phyloP scores from a whole-genome alignment of 2,329 filamentous ascomycete species.

The Xylariaceae sp. region DNA sequence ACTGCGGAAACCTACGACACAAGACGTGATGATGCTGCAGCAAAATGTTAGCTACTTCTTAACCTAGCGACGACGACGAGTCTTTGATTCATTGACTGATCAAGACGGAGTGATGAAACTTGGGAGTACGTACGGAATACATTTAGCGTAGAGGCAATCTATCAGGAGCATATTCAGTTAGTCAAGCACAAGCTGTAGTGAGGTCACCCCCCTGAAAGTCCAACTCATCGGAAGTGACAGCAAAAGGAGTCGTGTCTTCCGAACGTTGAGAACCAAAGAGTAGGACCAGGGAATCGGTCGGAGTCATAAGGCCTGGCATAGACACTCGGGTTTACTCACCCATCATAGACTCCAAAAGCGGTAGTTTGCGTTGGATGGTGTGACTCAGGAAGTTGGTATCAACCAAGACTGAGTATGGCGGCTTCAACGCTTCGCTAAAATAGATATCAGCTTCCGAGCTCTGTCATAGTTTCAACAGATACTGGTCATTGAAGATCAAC shows the following conservation, averaged over 20 bases:
- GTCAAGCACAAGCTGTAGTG: not conserved
- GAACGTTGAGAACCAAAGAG: not conserved
- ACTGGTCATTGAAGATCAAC: not conserved
- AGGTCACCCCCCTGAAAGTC: not conserved
- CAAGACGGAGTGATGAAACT: constrained; percentile 33
- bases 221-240: not conserved
- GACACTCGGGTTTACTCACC: constrained; percentile 7
- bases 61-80: not conserved
- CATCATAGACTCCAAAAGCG: constrained; percentile 78
- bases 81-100: not conserved
- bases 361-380: constrained; percentile 85
- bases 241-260: not conserved
- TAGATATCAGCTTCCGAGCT: constrained; percentile 4
- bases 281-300: not conserved
- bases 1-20: constrained; percentile 12
- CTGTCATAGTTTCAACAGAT: not conserved
- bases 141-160: constrained; percentile 87
- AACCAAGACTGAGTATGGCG: constrained; percentile 57
- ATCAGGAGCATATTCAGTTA: constrained; percentile 3
- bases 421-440: constrained; percentile 66
- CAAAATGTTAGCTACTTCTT: constrained; percentile 1
- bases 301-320: not conserved
- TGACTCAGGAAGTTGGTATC: constrained; percentile 85
- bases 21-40: constrained; percentile 19
- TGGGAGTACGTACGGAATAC: constrained; percentile 63